A percentile compares a stretch with the other conserved stretches of the same genome.
Evolutionary conservation across 2,329 filamentous ascomycete species (phyloP).

Genomic region (Aspergillus quadricinctus): DNA sequence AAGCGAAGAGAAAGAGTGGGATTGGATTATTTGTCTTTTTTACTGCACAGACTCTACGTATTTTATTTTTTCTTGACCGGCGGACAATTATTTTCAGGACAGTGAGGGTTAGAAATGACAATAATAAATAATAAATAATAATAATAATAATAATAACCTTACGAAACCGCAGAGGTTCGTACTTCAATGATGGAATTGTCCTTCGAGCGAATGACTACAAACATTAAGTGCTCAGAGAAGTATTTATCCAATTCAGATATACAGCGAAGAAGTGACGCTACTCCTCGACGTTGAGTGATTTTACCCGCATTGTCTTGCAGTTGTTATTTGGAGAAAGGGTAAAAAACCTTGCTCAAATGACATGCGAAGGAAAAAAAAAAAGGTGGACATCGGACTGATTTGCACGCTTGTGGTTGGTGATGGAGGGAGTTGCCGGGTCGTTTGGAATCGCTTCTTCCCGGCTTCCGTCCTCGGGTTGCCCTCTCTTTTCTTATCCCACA

Average conservation of each 20-base stretch:
- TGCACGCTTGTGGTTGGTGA: slow-evolving; percentile 11
- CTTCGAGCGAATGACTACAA: not conserved
- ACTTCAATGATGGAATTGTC: not conserved
- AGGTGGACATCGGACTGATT: slow-evolving; percentile 12
- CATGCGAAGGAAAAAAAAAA: slow-evolving; percentile 7
- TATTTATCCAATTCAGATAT: not conserved
- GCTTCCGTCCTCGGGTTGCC: slow-evolving; percentile 5
- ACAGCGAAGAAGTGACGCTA: not conserved
- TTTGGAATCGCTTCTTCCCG: slow-evolving; percentile 16
- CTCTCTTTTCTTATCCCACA: not conserved
- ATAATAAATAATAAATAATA: not conserved
- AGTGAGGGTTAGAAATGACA: not conserved
- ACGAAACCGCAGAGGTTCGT: too few relatives aligned
- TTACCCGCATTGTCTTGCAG: not conserved
- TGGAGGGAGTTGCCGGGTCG: slow-evolving; percentile 4
- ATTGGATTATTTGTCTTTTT: slow-evolving; percentile 9
- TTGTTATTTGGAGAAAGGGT: not conserved
- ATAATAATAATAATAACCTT: too few relatives aligned
- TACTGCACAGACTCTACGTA: not conserved
- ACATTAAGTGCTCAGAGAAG: not conserved
- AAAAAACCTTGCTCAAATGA: not conserved
- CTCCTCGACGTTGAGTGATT: not conserved
- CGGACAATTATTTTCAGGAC: slow-evolving; percentile 14
- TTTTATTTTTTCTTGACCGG: slow-evolving; percentile 14
- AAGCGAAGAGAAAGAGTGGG: not conserved